Evolutionary conservation across 202 grass and related monocot genomes (phyloP), one percentile per base, ranked within the genome.

Genomic region (Dendrocalamus latiflorus): DNA sequence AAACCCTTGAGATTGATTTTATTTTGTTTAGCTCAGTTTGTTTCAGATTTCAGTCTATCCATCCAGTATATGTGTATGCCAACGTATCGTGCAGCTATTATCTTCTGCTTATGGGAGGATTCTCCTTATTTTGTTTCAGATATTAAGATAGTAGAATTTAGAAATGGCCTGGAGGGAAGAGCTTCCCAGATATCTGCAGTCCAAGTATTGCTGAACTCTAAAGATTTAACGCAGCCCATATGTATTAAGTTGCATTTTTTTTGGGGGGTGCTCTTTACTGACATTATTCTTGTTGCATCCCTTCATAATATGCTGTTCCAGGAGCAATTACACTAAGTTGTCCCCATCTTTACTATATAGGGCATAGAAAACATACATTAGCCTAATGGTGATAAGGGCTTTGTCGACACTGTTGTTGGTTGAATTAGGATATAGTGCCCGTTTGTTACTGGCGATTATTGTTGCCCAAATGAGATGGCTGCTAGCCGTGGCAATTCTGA

Each of bases 111-210:
- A 83, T 8, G 8, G 33, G 24, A 26, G 15, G 25, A 17, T 55
- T 47, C 20, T 71, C 7, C 8, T 81, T 76, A 43, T 44, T 30
- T 79, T 81, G 14, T 64, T 89, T 75, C 79, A 94, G 89, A 91
- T 89, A 85, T 94, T 68, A 91, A 91, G 62, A 89, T 94, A 45
- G 68, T 91, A 28, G 82, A 89, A 54, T 91, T 89, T 55, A 86
- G 86, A 67, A 88, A 87, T 86, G 70, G 73, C 3, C 45, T 91
- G 72, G 89, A 94, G 72, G 92, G 86, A 66, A 91, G 86, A 66
- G 81, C 89, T 68, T 72, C 84, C 38, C 86, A 91, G 44, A 62
- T 86, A 15, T 94, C 86, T 56, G 76, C 77, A 24, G 73, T 80
- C 9, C 71, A 75, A 84, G 48, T 85, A 53, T 44, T 91, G 47